Evolutionary conservation across 2,329 filamentous ascomycete genomes (phyloP).

Genomic region (Paraconiothyrium brasiliense): DNA sequence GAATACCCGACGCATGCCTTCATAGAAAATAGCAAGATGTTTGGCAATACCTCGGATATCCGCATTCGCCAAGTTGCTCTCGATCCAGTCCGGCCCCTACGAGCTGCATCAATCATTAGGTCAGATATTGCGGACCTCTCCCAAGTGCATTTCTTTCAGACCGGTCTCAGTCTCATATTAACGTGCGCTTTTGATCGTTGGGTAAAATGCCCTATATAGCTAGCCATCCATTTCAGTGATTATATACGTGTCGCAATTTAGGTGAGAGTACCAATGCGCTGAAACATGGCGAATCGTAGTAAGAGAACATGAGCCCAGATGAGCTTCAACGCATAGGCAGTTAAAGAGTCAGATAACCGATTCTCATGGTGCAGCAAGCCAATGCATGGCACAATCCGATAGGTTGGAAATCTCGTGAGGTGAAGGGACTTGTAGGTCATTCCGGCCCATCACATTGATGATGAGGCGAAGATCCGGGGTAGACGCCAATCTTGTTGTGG

Average conservation of each 20-base stretch:
- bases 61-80: background rate
- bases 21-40: background rate
- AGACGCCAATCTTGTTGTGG: background rate
- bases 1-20: background rate
- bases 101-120: background rate
- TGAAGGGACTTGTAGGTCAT: background rate
- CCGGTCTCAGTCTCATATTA: background rate
- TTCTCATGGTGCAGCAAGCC: background rate
- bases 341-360: background rate
- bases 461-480: constrained; percentile 1
- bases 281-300: constrained; percentile 7
- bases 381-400: background rate
- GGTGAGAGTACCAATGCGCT: background rate
- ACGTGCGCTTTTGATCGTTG: background rate
- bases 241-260: background rate
- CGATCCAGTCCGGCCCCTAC: background rate
- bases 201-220: constrained; percentile 5
- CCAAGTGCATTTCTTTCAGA: background rate
- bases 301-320: background rate
- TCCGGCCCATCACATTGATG: background rate
- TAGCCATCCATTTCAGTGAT: background rate
- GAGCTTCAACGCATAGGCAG: background rate
- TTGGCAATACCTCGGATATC: background rate
- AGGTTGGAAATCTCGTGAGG: background rate
- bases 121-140: background rate